phyloP scores from a whole-genome alignment of 2,329 filamentous ascomycete genomes.

The Neofusicoccum ribis region DNA sequence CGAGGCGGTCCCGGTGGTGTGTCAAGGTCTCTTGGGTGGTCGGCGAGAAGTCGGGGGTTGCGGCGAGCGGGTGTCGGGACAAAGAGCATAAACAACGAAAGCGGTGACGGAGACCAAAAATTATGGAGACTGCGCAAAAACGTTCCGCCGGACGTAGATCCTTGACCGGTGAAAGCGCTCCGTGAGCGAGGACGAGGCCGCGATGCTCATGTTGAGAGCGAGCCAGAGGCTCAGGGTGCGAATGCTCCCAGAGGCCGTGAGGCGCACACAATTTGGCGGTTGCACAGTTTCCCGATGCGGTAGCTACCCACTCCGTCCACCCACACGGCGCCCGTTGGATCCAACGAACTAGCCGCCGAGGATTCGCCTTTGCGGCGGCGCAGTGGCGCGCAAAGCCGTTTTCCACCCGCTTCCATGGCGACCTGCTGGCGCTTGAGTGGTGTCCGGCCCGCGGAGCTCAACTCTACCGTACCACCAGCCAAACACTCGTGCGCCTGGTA shows the following conservation, averaged over 20 bases:
- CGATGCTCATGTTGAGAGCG: not conserved
- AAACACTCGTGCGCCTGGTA: too few relatives aligned
- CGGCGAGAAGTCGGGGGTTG: not conserved
- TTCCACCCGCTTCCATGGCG: too few relatives aligned
- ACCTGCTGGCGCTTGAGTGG: too few relatives aligned
- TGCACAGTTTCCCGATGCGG: not conserved
- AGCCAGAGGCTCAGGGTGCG: not conserved
- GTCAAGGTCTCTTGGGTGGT: not conserved
- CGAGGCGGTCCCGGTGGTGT: not conserved
- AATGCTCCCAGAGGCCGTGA: not conserved
- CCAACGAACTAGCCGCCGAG: not conserved
- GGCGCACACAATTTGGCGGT: not conserved
- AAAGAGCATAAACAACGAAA: slow-evolving; percentile 11
- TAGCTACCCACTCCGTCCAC: not conserved
- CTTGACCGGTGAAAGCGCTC: not conserved
- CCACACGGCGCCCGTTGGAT: not conserved
- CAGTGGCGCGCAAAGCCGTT: not conserved
- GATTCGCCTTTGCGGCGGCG: not conserved
- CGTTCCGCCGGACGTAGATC: slow-evolving; percentile 8
- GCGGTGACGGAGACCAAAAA: not conserved
- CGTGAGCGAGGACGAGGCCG: not conserved
- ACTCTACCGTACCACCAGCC: too few relatives aligned
- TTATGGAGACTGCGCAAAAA: slow-evolving; percentile 14
- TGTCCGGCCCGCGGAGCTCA: too few relatives aligned
- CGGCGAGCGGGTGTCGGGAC: not conserved